phyloP scores from a whole-genome alignment of 441 rosid species.

The Jatropha podagrica region DNA sequence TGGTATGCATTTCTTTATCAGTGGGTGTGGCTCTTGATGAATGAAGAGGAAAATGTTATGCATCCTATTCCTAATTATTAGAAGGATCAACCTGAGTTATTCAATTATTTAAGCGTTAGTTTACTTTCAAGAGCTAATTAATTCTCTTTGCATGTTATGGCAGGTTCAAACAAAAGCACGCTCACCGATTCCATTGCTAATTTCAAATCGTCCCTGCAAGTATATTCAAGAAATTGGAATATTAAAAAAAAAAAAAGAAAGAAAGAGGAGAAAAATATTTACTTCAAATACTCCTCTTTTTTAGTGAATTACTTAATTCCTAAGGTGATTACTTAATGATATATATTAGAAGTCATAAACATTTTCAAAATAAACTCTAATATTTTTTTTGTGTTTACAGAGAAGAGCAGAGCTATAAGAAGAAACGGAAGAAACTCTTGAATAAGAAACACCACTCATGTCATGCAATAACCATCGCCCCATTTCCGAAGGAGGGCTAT shows the following conservation, averaged over 20 bases:
- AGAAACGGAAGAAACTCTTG: too few species aligned
- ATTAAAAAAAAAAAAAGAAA: neutral
- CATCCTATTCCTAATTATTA: neutral
- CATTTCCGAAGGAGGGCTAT: too few species aligned
- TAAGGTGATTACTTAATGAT: too few species aligned
- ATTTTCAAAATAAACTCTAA: too few species aligned
- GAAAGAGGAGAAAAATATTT: too few species aligned
- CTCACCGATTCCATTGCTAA: neutral
- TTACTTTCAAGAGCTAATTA: neutral
- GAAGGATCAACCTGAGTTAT: conserved; percentile 5
- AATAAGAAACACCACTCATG: too few species aligned
- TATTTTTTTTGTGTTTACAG: too few species aligned
- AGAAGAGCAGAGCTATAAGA: too few species aligned
- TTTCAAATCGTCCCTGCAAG: neutral
- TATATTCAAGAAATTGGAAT: neutral
- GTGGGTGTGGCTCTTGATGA: neutral
- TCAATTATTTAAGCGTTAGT: neutral
- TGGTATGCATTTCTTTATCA: neutral
- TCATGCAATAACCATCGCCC: too few species aligned
- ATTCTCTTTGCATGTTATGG: neutral
- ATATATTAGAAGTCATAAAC: too few species aligned
- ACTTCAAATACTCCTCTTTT: too few species aligned
- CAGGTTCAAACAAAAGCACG: neutral
- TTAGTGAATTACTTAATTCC: too few species aligned
- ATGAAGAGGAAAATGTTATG: neutral